phyloP scores from a whole-genome alignment of 305 asterid species.

The Fraxinus dipetala region DNA sequence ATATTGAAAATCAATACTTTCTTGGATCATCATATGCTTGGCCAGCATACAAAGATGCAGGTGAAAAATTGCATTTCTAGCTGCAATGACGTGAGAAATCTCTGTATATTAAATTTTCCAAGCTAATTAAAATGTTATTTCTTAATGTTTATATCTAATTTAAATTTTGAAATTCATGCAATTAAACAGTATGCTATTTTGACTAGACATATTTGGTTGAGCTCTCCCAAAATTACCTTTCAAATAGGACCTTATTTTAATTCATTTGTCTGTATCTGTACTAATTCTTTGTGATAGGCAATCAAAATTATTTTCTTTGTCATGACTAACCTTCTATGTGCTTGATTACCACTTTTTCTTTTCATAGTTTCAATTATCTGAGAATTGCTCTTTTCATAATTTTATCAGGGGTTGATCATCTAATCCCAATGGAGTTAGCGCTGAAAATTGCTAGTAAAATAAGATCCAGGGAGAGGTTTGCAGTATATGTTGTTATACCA shows the following conservation, averaged over 20 bases:
- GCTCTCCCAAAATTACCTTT: background rate
- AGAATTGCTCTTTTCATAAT: constrained; percentile 10
- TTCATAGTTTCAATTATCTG: background rate
- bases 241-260: background rate
- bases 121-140: background rate
- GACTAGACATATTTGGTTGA: background rate
- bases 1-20: constrained; percentile 86
- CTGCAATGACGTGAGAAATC: background rate
- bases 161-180: background rate
- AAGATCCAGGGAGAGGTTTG: constrained; percentile 67
- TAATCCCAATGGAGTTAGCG: constrained; percentile 74
- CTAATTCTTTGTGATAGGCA: background rate
- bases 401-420: constrained; percentile 82
- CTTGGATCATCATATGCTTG: constrained; percentile 91
- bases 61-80: constrained; percentile 31
- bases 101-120: background rate
- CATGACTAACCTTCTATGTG: constrained; percentile 15
- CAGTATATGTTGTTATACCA: constrained; percentile 70
- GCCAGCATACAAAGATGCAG: constrained; percentile 83
- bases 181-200: background rate
- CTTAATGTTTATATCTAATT: background rate
- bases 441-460: constrained; percentile 74
- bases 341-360: constrained; percentile 11
- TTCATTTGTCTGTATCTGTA: background rate
- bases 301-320: constrained; percentile 1